These are phyloP conservation scores for Pilasporangium apinafurcum DNA, from an alignment of 352 stramenopile species.

Conservation along the genomic window DNA sequence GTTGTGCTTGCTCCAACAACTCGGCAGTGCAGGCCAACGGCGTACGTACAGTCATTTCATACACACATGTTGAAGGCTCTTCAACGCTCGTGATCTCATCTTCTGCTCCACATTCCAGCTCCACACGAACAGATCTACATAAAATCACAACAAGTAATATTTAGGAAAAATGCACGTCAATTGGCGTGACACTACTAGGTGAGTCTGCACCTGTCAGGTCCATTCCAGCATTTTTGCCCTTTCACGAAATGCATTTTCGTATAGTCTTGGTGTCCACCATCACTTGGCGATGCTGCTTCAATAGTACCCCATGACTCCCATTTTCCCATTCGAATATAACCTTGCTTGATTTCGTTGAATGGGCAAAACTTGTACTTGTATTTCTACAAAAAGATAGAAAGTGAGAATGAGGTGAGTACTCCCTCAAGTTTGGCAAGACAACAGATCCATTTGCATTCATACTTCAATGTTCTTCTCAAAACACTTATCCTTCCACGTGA, in stretches of 20 bases:
- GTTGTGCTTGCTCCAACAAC: constrained; percentile 27
- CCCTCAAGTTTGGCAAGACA: too few species aligned
- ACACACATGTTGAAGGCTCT: constrained; percentile 91
- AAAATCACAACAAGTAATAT: neutral
- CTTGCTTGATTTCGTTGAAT: constrained; percentile 79
- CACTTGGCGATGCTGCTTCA: constrained; percentile 1
- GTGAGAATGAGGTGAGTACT: neutral
- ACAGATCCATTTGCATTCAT: too few species aligned
- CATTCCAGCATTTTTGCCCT: constrained; percentile 90
- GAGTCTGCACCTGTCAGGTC: constrained; percentile 71
- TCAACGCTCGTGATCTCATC: constrained; percentile 86
- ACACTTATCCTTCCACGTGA: constrained; percentile 68
- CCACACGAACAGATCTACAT: constrained; percentile 51
- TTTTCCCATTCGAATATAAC: constrained; percentile 67
- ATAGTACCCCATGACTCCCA: constrained; percentile 50
- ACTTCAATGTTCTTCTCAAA: constrained; percentile 76
- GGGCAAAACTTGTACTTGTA: constrained; percentile 88
- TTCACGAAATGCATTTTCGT: constrained; percentile 69
- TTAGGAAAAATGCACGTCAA: too few species aligned
- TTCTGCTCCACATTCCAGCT: constrained; percentile 72
- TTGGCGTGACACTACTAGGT: too few species aligned
- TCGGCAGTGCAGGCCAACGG: constrained; percentile 51
- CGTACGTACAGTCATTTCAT: constrained; percentile 81
- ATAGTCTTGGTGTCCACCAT: constrained; percentile 17
- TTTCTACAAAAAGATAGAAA: constrained; percentile 26